Base-by-base conservation (phyloP, 2,329 filamentous ascomycete genomes). In the Beauveria scarabaeidicola region DNA sequence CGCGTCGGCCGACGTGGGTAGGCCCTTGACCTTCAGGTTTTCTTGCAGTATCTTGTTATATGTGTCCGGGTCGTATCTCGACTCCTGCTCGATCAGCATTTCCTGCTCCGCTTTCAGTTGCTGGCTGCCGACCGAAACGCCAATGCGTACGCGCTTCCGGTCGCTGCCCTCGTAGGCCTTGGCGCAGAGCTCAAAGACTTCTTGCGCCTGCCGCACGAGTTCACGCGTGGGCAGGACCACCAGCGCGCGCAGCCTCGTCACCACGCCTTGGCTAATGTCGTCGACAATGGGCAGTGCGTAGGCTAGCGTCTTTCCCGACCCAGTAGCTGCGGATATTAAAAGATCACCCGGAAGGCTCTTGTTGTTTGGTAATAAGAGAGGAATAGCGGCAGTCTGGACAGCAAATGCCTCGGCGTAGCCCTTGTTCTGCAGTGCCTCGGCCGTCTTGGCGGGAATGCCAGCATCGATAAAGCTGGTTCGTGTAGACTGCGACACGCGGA, bases 221-320 rank as follows among this genome's bases (percentile, higher is more conserved):
- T 97, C 92, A 72, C 93, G 81, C 0, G 93, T 99, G 0, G 94
- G 94, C 11, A 99, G 85, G 1, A 99, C 87, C 51, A 99, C 84
- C 1, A 99, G 73, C 0, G 87, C 92, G 43, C 89, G 83, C 9
- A 99, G 75, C 59, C 83, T 82, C 0, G 88, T 89, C 11, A 85
- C 79, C 23, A 76, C 75, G 15, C 81, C 81, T 36, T 82, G 78
- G 64, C 87, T 86, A 52, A 99, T 77, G 54, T 88, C 86, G 50
- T 91, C 84, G 4, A 96, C 81, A 61, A 99, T 85, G 0, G 94
- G 94, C 3, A 99, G 76, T 0, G 93, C 84, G 68, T 99, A 99
- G 0, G 93, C 89, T 17, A 99, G 73, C 0, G 94, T 99, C 71
- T 99, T 99, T 60, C 94, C 94, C 0, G 94, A 97, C 9, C 94